phyloP scores from a whole-genome alignment of 306 rosid species.

The Urtica urens region DNA sequence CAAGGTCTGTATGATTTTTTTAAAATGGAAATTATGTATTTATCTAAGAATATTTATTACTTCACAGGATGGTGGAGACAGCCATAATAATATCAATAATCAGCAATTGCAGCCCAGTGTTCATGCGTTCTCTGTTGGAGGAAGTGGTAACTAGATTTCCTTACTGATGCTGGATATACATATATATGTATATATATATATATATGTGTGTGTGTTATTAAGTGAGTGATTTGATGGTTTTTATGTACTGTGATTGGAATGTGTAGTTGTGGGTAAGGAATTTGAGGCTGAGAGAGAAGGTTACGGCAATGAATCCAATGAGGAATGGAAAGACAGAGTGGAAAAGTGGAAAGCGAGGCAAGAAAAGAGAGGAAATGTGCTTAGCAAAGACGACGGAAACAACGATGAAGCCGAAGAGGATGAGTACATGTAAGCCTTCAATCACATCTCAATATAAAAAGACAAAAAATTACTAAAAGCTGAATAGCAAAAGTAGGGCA shows the following conservation, averaged over 20 bases:
- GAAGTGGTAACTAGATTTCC: conserved; percentile 37
- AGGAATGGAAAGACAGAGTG: conserved; percentile 66
- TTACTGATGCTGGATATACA: too few species aligned
- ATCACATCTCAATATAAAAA: background rate
- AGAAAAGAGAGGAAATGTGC: conserved; percentile 50
- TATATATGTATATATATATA: background rate
- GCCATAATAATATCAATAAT: conserved; percentile 16
- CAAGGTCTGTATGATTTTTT: background rate
- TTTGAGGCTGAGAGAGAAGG: conserved; percentile 46
- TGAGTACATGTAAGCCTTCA: conserved; percentile 42
- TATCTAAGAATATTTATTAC: background rate
- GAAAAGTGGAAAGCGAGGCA: conserved; percentile 97
- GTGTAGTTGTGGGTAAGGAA: conserved; percentile 46
- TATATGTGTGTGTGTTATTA: background rate
- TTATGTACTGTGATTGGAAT: conserved; percentile 2
- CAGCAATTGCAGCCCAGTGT: conserved; percentile 33
- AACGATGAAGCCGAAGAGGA: conserved; percentile 58
- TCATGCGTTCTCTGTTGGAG: conserved; percentile 47
- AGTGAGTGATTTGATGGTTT: background rate
- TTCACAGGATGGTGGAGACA: conserved; percentile 55
- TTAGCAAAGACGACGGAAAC: conserved; percentile 41
- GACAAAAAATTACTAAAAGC: background rate
- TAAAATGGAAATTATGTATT: too few species aligned
- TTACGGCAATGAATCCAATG: conserved; percentile 28
- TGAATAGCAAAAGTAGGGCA: too few species aligned